Evolutionary conservation across 352 stramenopile genomes (phyloP).

Genomic region (Globisporangium paroecandrum): DNA sequence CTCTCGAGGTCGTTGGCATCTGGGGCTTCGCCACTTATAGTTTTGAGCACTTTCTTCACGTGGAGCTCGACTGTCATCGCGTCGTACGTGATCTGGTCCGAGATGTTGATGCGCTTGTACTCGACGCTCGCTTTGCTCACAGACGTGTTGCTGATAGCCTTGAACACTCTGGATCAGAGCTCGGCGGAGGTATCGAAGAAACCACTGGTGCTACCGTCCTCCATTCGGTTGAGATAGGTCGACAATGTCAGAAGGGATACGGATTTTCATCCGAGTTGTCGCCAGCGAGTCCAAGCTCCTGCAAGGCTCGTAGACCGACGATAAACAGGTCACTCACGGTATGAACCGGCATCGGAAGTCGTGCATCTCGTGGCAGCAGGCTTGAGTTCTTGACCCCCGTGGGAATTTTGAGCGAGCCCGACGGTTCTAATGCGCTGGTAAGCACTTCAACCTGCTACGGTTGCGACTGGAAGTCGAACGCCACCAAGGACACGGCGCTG

Average conservation of each 20-base stretch:
- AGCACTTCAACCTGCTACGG: conserved; percentile 13
- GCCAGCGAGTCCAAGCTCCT: neutral
- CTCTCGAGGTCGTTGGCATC: no score
- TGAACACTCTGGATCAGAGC: neutral
- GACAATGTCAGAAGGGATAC: no score
- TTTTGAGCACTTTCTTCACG: neutral
- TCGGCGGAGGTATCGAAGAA: conserved; percentile 2
- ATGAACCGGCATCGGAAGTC: neutral
- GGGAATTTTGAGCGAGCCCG: conserved; percentile 3
- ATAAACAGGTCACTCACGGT: neutral
- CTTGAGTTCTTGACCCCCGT: neutral
- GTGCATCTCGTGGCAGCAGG: neutral
- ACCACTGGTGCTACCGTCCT: neutral
- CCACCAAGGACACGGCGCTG: neutral
- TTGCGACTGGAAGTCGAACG: conserved; percentile 18
- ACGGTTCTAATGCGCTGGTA: neutral
- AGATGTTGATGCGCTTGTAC: conserved; percentile 15
- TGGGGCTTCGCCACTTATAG: no score
- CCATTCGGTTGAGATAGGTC: no score
- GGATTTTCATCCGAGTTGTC: neutral
- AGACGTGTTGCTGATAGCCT: neutral
- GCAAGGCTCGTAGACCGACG: neutral
- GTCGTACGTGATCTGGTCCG: conserved; percentile 16
- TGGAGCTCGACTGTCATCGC: conserved; percentile 22
- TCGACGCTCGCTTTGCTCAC: conserved; percentile 3